phyloP scores from a whole-genome alignment of 345 rosid species.

The Dimocarpus longan region DNA sequence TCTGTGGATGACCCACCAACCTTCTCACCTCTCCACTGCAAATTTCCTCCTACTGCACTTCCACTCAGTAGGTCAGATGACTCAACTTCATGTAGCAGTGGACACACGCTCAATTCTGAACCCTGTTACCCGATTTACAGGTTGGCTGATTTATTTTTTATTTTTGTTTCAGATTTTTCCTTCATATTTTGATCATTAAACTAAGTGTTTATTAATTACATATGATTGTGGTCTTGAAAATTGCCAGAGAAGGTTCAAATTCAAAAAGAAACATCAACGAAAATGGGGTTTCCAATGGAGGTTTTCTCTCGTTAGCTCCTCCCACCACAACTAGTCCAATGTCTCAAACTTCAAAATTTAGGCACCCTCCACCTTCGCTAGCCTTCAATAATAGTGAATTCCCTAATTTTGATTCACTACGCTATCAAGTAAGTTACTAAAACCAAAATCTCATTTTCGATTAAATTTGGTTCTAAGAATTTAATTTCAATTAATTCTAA shows the following conservation, averaged over 20 bases:
- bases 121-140: constrained; percentile 33
- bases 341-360: constrained; percentile 25
- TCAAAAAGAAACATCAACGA: constrained; percentile 30
- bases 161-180: neutral
- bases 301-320: constrained; percentile 55
- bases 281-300: constrained; percentile 30
- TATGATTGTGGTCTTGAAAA: neutral
- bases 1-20: constrained; percentile 36
- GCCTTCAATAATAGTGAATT: constrained; percentile 20
- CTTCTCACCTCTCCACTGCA: constrained; percentile 28
- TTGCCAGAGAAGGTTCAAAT: constrained; percentile 38
- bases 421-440: constrained; percentile 42
- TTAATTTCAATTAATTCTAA: too few relatives aligned
- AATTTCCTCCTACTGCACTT: constrained; percentile 27
- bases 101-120: constrained; percentile 18
- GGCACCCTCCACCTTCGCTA: constrained; percentile 28
- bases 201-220: neutral
- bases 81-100: constrained; percentile 34
- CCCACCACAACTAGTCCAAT: constrained; percentile 25
- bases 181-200: neutral
- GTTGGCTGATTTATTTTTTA: constrained; percentile 25
- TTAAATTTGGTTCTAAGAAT: neutral
- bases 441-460: constrained; percentile 3
- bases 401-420: constrained; percentile 35
- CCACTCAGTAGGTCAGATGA: constrained; percentile 42